Evolutionary conservation across 164 flowering plant species (phyloP).

Genomic region (Protea cynaroides): DNA sequence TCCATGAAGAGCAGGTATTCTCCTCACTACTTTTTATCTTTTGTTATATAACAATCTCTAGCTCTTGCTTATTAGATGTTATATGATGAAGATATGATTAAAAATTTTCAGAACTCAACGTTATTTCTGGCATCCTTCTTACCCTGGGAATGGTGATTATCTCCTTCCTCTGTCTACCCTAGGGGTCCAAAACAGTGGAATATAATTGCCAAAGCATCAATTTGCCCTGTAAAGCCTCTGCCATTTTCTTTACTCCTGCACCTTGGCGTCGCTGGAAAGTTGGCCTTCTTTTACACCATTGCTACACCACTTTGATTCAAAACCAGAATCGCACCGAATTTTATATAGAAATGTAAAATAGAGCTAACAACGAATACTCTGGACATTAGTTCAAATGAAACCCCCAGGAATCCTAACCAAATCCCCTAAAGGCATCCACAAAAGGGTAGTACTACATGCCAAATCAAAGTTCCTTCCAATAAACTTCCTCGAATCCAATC

Average conservation of each 20-base stretch:
- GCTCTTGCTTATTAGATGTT: too few species aligned
- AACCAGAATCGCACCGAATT: background rate
- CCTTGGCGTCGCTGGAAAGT: too few species aligned
- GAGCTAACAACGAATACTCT: background rate
- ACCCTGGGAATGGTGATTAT: background rate
- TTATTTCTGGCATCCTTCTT: background rate
- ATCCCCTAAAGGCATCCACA: constrained; percentile 2
- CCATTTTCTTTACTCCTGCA: too few species aligned
- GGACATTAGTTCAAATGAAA: background rate
- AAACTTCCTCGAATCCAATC: constrained; percentile 3
- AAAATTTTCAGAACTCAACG: background rate
- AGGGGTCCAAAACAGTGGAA: too few species aligned
- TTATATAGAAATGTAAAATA: background rate
- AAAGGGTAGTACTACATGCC: too few species aligned
- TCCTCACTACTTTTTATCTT: background rate
- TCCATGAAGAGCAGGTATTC: constrained; percentile 43
- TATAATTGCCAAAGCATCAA: too few species aligned
- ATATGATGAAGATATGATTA: too few species aligned
- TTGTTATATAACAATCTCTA: background rate
- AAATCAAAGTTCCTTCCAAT: too few species aligned
- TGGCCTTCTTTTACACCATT: constrained; percentile 9
- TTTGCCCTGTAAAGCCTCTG: too few species aligned
- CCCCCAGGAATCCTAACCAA: background rate
- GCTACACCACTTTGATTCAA: background rate
- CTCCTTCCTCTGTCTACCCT: too few species aligned